Evolutionary conservation across 257 asterid species (phyloP).

Genomic region (Thymus mandschuricus): DNA sequence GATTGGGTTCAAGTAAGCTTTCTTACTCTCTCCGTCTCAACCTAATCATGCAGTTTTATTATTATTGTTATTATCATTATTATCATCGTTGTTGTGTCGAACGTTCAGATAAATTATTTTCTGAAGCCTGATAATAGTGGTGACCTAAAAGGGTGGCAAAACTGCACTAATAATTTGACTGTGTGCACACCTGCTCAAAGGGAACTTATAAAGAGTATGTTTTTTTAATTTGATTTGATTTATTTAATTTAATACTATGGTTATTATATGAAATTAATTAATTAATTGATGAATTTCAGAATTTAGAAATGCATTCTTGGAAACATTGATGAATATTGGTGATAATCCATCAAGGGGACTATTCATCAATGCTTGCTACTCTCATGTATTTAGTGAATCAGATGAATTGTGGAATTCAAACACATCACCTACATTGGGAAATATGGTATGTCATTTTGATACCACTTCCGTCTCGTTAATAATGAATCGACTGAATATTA

Average conservation of each 20-base stretch:
- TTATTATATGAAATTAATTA: too few species aligned
- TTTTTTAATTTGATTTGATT: neutral
- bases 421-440: neutral
- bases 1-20: neutral
- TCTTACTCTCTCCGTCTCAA: too few species aligned
- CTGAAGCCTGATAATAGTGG: neutral
- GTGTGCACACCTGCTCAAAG: neutral
- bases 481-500: too few species aligned
- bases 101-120: neutral
- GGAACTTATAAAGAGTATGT: conserved; percentile 3
- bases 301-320: conserved; percentile 2
- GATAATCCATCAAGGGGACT: conserved; percentile 6
- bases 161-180: neutral
- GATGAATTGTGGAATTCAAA: neutral
- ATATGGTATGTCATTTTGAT: neutral
- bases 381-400: neutral
- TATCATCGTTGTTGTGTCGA: too few species aligned
- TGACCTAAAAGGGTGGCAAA: neutral
- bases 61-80: too few species aligned
- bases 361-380: neutral
- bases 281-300: neutral
- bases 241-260: neutral
- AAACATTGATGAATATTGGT: neutral
- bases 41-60: too few species aligned
- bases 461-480: too few species aligned